Conservation (phyloP, 2,329 filamentous ascomycete genomes). For the Emergomyces africanus region DNA sequence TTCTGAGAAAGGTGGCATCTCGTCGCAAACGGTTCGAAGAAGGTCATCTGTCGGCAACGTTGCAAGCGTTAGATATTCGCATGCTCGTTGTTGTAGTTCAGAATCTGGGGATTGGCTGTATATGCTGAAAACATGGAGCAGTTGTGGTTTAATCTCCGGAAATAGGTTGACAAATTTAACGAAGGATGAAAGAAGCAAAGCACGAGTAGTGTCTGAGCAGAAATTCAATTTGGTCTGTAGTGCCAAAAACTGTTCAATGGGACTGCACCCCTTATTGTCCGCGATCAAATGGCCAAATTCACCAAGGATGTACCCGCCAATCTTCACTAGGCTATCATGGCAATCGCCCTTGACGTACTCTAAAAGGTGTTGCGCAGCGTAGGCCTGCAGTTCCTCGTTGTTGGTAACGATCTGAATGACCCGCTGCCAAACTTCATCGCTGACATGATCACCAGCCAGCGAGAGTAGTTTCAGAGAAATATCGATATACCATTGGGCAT, state of each 20-base stretch:
- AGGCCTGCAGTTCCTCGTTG: slow-evolving; percentile 95
- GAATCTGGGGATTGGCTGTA: slow-evolving; percentile 94
- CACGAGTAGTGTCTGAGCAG: slow-evolving; percentile 78
- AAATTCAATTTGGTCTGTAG: slow-evolving; percentile 80
- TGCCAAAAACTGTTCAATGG: slow-evolving; percentile 93
- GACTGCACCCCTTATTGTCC: slow-evolving; percentile 81
- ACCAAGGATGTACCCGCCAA: slow-evolving; percentile 87
- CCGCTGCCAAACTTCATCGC: slow-evolving; percentile 97
- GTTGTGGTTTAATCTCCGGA: slow-evolving; percentile 93
- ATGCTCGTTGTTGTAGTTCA: slow-evolving; percentile 90
- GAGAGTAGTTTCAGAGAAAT: slow-evolving; percentile 89
- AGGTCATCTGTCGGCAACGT: slow-evolving; percentile 81
- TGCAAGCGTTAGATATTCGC: slow-evolving; percentile 81
- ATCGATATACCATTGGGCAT: slow-evolving; percentile 98
- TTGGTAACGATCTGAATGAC: slow-evolving; percentile 99
- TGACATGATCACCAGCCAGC: slow-evolving; percentile 96
- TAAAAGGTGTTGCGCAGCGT: slow-evolving; percentile 85
- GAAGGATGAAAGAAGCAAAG: slow-evolving; percentile 89
- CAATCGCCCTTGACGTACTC: slow-evolving; percentile 88
- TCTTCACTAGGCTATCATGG: slow-evolving; percentile 95
- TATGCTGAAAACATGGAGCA: slow-evolving; percentile 76
- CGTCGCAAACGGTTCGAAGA: slow-evolving; percentile 84
- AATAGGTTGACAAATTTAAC: slow-evolving; percentile 98
- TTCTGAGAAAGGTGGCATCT: slow-evolving; percentile 98
- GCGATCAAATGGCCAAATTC: slow-evolving; percentile 96